Evolutionary conservation across 2,329 filamentous ascomycete species (phyloP), one percentile per base, ranked within the genome.

Genomic region (Plectosphaerella cucumerina): DNA sequence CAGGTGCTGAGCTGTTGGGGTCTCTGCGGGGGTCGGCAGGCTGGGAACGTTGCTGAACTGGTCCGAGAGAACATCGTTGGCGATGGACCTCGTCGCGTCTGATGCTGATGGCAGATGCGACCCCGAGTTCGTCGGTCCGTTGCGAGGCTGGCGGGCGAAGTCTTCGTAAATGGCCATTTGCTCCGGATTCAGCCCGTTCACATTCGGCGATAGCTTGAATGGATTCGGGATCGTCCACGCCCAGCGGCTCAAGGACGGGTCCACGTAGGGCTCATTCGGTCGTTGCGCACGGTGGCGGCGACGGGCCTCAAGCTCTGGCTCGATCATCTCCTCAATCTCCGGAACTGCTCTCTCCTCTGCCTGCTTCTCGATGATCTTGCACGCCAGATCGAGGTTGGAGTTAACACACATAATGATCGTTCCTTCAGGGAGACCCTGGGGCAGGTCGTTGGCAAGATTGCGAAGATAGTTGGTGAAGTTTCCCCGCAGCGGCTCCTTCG

Each of bases 341-440:
- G 90, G 88, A 37, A 97, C 77, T 10, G 94, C 94, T 54, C 93
- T 89, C 62, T 96, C 89, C 66, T 97, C 93, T 3, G 94, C 95
- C 48, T 94, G 92, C 68, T 94, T 91, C 69, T 99, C 94, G 44
- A 99, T 95, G 56, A 97, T 89, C 60, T 83, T 87, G 64, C 94
- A 97, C 44, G 95, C 93, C 39, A 91, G 80, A 60, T 99, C 94
- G 26, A 99, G 80, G 65, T 99, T 99, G 58, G 95, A 93, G 67
- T 97, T 99, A 54, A 99, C 93, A 69, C 95, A 97, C 90, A 99
- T 97, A 51, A 97, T 82, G 54, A 99, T 94, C 31, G 94, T 89
- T 6, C 94, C 94, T 70, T 99, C 94, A 0, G 94, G 90, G 55
- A 99, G 80, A 15, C 89, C 89, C 49, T 90, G 87, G 49, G 90